Conservation (phyloP, 1,139 yeast genomes). For the Saccharomycopsis hybrid region DNA sequence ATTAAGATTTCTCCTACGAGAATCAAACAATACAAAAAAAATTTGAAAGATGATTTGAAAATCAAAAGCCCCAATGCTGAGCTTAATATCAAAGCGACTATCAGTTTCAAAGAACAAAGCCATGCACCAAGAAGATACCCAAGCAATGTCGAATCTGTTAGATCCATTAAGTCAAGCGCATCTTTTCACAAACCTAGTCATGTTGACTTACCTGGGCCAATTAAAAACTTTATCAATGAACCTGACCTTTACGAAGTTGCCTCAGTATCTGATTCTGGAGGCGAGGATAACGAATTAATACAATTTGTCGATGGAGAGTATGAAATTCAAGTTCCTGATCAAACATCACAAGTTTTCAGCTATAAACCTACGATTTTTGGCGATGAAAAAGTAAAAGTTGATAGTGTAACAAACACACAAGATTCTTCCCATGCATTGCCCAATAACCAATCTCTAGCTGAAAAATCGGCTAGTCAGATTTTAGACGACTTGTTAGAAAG, state of each 20-base stretch:
- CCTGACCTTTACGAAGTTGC: neutral
- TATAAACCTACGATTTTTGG: neutral
- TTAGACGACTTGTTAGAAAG: neutral
- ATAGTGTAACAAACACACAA: too few relatives aligned
- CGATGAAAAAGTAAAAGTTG: too few relatives aligned
- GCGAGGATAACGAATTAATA: neutral
- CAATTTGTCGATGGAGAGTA: neutral
- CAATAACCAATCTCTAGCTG: too few relatives aligned
- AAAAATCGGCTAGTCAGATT: too few relatives aligned
- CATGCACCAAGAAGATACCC: too few relatives aligned
- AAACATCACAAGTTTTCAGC: neutral
- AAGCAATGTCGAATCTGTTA: neutral
- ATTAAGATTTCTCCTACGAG: conserved; percentile 10
- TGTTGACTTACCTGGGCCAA: neutral
- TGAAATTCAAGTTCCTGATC: neutral
- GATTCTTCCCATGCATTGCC: too few relatives aligned
- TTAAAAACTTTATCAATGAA: neutral
- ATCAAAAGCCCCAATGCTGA: too few relatives aligned
- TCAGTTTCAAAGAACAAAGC: neutral
- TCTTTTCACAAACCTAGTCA: neutral
- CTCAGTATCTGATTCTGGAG: conserved; percentile 8
- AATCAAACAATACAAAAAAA: conserved; percentile 2
- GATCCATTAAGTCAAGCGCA: neutral
- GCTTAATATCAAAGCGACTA: neutral
- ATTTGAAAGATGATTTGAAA: too few relatives aligned